Base-by-base conservation (phyloP, 805 yeast species). In the Myxozyma monticola region DNA sequence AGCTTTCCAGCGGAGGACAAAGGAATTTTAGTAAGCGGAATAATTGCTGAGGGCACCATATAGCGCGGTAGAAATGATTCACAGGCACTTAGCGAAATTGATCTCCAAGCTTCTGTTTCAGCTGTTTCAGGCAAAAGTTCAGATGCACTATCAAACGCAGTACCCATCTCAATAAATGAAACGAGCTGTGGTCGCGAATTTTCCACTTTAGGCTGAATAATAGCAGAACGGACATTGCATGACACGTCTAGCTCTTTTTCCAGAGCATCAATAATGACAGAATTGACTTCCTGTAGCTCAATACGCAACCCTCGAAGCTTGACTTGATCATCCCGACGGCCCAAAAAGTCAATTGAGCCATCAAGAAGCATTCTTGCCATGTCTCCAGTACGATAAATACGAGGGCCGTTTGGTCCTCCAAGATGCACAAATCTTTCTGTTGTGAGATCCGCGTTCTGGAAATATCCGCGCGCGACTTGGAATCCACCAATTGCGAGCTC, bases 401-500 rank as follows among this genome's bases (percentile, higher is more conserved):
- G 21, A 44, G 49, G 26, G 1, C 20, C 14, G n/a, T 28, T 20
- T 3, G 17, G 14, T 8, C 53, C 60, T 6, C 35, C 15, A 5
- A 42, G 5, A 3, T 4, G 5, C 1, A 58, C 20, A 43, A 62
- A 62, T 10, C 48, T 42, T n/a, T 51, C 54, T 1, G 37, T 35
- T 0, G 65, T 60, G 2, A 61, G 48, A 5, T 42, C 48, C 4
- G 20, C n/a, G 8, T 47, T 46, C 12, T 45, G 34, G 37, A 30
- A 49, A 33, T 56, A 56, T 21, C 26, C 59, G 9, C 59, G 36
- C 7, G 68, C 65, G 1, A 64, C 55, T 41, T 64, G 68, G 21
- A 44, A 49, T 7, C 68, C 68, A 4, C 61, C 56, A 17, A 64
- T 61, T 9, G 54, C 62, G 3, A 64, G 49, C 36, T 64, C 65